Evolutionary conservation across 2,329 filamentous ascomycete species (phyloP).

Genomic region (Calonectria pseudoturangicola): DNA sequence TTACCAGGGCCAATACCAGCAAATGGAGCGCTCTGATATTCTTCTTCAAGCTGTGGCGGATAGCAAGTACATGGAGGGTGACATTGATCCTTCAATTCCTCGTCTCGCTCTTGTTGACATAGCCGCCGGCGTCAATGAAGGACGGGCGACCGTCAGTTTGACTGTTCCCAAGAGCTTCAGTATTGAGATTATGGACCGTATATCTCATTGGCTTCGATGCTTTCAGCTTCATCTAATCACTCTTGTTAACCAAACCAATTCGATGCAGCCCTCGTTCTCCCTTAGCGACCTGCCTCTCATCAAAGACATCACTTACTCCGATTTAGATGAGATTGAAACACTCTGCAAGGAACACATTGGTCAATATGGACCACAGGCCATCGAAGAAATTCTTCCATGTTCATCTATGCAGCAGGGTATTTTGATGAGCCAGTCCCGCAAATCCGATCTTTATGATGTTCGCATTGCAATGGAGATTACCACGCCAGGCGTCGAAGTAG

Average conservation of each 20-base stretch:
- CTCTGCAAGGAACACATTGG: slow-evolving; percentile 18
- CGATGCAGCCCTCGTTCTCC: background rate
- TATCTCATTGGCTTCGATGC: slow-evolving; percentile 10
- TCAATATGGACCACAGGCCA: slow-evolving; percentile 18
- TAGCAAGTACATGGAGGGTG: slow-evolving; percentile 12
- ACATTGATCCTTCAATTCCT: slow-evolving; percentile 13
- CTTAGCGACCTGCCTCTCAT: slow-evolving; percentile 5
- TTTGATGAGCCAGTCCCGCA: slow-evolving; percentile 51
- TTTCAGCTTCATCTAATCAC: slow-evolving; percentile 1
- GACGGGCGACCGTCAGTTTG: slow-evolving; percentile 13
- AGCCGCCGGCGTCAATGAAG: slow-evolving; percentile 3
- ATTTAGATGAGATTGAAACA: slow-evolving; percentile 10
- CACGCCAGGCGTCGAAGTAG: background rate
- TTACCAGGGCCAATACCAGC: slow-evolving; percentile 20
- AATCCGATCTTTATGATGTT: slow-evolving; percentile 31
- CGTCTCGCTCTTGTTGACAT: slow-evolving; percentile 20
- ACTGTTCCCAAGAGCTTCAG: slow-evolving; percentile 22
- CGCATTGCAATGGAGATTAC: slow-evolving; percentile 14
- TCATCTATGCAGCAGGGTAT: slow-evolving; percentile 59
- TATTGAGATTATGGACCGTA: slow-evolving; percentile 8
- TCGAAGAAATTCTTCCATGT: slow-evolving; percentile 59
- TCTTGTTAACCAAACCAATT: background rate
- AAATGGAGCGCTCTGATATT: slow-evolving; percentile 15
- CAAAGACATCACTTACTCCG: slow-evolving; percentile 13
- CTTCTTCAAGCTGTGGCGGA: slow-evolving; percentile 2